Conservation (phyloP, 805 yeast species). For the Debaryomyces maramus region DNA sequence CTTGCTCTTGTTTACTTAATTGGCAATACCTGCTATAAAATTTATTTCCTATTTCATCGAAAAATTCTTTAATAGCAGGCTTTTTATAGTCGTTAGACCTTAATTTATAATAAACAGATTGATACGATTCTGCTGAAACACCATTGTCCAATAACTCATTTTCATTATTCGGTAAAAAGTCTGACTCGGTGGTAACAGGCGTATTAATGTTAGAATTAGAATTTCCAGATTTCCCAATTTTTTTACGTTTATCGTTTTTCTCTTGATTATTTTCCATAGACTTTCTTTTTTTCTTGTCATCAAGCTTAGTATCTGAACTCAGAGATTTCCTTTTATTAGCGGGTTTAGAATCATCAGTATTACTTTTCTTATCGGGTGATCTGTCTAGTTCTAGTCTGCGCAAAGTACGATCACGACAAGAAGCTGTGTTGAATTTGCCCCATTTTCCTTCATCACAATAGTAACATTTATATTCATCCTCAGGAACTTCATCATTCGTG, state of each 20-base stretch:
- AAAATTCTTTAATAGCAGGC: constrained; percentile 25
- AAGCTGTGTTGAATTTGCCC: constrained; percentile 43
- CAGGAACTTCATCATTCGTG: constrained; percentile 75
- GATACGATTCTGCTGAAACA: constrained; percentile 46
- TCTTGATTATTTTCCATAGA: constrained; percentile 2
- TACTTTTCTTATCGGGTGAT: background rate
- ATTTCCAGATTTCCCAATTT: constrained; percentile 5
- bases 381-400: constrained; percentile 31
- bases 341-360: constrained; percentile 5
- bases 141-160: constrained; percentile 45
- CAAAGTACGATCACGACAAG: constrained; percentile 31
- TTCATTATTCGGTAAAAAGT: constrained; percentile 38
- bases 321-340: constrained; percentile 19
- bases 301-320: constrained; percentile 12
- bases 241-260: constrained; percentile 16
- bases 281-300: constrained; percentile 2
- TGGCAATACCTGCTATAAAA: constrained; percentile 9
- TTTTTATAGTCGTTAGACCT: constrained; percentile 47
- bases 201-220: background rate
- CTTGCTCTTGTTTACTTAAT: constrained; percentile 4
- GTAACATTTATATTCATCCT: constrained; percentile 72
- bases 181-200: background rate
- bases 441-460: constrained; percentile 57
- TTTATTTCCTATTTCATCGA: constrained; percentile 21
- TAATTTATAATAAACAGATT: constrained; percentile 51